These are phyloP conservation scores for Agaricus subrufescens DNA, from an alignment of 768 basidiomycete species.

Conservation along the genomic window DNA sequence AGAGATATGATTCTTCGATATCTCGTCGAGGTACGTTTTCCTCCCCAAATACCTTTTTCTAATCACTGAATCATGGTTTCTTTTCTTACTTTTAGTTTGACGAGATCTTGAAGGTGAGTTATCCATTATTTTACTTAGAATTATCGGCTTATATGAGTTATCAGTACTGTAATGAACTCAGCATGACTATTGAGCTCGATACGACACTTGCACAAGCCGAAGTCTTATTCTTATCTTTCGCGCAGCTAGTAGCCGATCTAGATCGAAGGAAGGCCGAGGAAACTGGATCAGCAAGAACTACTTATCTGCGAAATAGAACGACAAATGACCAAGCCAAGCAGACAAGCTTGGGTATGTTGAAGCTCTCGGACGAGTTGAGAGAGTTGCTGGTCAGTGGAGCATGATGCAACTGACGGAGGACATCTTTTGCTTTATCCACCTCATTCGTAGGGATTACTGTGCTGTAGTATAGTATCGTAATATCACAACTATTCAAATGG, in stretches of 20 bases:
- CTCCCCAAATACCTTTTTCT: background rate
- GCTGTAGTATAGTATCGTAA: no score
- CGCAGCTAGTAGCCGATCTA: constrained; percentile 83
- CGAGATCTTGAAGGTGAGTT: constrained; percentile 64
- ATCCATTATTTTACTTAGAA: background rate
- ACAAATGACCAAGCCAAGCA: constrained; percentile 15
- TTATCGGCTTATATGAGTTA: background rate
- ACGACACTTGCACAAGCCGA: constrained; percentile 95
- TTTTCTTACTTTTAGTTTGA: constrained; percentile 52
- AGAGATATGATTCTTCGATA: constrained; percentile 94
- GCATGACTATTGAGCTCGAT: constrained; percentile 96
- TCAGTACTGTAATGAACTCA: constrained; percentile 90
- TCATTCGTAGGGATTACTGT: background rate
- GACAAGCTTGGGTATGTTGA: constrained; percentile 36
- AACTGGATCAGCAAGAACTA: constrained; percentile 26
- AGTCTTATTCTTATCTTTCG: constrained; percentile 91
- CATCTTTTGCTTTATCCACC: background rate
- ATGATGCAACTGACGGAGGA: constrained; percentile 30
- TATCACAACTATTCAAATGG: no score
- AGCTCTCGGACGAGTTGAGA: constrained; percentile 58
- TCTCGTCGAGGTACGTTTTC: constrained; percentile 73
- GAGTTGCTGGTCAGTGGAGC: constrained; percentile 37
- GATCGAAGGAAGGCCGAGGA: constrained; percentile 74
- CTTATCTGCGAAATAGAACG: constrained; percentile 17
- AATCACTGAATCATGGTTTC: background rate